phyloP scores from a whole-genome alignment of 169 alveolate species.

The Pseudocohnilembus persalinus region DNA sequence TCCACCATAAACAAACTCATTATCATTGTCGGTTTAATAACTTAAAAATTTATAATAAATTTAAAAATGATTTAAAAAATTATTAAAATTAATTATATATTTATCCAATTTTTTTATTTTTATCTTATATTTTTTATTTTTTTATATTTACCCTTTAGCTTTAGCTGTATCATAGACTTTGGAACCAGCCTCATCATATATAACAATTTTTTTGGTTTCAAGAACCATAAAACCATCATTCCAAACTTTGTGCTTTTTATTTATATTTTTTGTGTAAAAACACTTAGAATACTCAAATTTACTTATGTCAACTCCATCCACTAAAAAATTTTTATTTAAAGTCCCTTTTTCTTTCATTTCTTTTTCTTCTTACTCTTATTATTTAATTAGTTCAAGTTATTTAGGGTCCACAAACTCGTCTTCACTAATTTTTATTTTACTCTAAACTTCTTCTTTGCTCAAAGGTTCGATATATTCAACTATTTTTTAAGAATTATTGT shows the following conservation, averaged over 20 bases:
- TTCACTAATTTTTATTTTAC: not conserved
- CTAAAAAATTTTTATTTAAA: too few relatives aligned
- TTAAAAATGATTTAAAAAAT: not conserved
- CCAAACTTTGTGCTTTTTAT: constrained; percentile 15
- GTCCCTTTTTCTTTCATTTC: too few relatives aligned
- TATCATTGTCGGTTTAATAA: not conserved
- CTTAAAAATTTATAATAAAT: not conserved
- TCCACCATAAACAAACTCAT: not conserved
- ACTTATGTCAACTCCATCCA: not conserved
- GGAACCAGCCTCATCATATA: constrained; percentile 5
- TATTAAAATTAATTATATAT: not conserved
- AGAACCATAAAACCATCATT: constrained; percentile 15
- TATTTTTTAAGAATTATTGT: not conserved
- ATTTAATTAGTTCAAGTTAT: not conserved
- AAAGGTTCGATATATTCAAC: not conserved
- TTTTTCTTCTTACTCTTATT: not conserved
- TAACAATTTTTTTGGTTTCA: constrained; percentile 2
- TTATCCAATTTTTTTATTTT: not conserved
- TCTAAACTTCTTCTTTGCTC: not conserved
- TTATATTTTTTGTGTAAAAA: constrained; percentile 18
- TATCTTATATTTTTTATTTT: not conserved
- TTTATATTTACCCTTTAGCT: not conserved
- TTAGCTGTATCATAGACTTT: constrained; percentile 16
- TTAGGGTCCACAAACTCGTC: not conserved
- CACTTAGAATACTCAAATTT: constrained; percentile 4